Percentiles rank a stretch among this genome's conserved stretches.
Evolutionary conservation across 148 eudicot species (phyloP).

Genomic region (Talinum fruticosum): DNA sequence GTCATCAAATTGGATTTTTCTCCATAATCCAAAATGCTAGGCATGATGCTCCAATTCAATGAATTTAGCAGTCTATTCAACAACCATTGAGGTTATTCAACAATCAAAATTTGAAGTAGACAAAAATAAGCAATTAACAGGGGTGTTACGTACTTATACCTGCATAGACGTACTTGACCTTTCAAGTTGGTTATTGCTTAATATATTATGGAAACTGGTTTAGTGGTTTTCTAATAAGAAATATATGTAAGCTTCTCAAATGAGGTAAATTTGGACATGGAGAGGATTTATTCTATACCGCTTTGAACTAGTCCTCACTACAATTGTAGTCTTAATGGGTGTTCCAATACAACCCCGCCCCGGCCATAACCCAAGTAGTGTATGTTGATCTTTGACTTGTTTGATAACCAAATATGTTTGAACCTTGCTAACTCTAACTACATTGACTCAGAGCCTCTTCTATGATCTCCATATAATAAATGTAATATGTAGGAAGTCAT

Average conservation of each 20-base stretch:
- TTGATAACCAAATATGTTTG: background rate
- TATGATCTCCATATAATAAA: background rate
- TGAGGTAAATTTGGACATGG: background rate
- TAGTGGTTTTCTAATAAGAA: background rate
- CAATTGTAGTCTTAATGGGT: background rate
- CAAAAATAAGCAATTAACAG: background rate
- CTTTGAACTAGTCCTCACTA: background rate
- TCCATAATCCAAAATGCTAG: background rate
- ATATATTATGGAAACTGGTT: background rate
- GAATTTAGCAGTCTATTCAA: background rate
- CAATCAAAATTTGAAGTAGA: background rate
- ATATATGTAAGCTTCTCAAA: background rate
- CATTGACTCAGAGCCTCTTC: background rate
- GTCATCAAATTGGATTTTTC: background rate
- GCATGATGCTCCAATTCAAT: background rate
- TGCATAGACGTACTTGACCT: background rate
- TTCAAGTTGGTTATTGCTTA: background rate
- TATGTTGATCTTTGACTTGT: background rate
- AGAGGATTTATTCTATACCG: background rate
- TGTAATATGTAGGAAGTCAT: background rate
- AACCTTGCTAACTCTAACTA: background rate
- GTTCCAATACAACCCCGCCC: background rate
- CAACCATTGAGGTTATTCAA: background rate
- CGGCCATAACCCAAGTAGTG: background rate
- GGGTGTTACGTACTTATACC: too few relatives aligned